Base-by-base conservation (phyloP, 1,284 basidiomycete genomes). In the Sanghuangporus baumii region DNA sequence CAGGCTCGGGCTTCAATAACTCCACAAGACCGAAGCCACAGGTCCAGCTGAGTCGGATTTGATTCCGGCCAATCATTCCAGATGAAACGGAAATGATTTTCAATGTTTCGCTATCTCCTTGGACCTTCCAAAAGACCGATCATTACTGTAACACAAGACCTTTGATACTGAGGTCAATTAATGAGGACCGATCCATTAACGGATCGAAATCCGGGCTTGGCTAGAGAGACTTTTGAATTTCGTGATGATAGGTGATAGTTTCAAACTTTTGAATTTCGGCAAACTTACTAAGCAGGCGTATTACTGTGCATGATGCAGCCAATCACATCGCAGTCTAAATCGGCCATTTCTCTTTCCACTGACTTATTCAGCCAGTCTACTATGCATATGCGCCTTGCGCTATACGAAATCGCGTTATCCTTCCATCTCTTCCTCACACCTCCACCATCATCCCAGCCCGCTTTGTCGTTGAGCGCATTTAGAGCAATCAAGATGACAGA, bases 371-470 rank as follows among this genome's bases (percentile, higher is more conserved):
- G 43, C 43, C 18, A n/a, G 16, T n/a, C 43, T n/a, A n/a, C 16
- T n/a, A 46, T 46, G 43, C 43, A 7, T n/a, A 23, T 51, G 20
- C 31, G 12, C 40, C 40, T n/a, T n/a, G 12, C n/a, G n/a, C 40
- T n/a, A 43, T n/a, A 9, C 18, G 43, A 26, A 40, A 34, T 46
- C 6, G 26, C 41, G 6, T 47, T 46, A 34, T 57, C 40, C 7
- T 8, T 34, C 18, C 47, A 46, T 34, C 43, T 46, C 16, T n/a
- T 50, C 8, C 26, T n/a, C n/a, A 46, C 23, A 36, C 61, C 3
- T 9, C 26, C 52, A 37, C 56, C 56, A 57, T 34, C 61, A 59
- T 57, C 36, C 56, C n/a, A 26, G 14, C 57, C 40, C 56, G n/a
- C 23, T 34, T 36, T 46, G n/a, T 36, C 46, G 26, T 55, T 55